Conservation (phyloP, 257 asterid genomes). For the Solanum sitiens region DNA sequence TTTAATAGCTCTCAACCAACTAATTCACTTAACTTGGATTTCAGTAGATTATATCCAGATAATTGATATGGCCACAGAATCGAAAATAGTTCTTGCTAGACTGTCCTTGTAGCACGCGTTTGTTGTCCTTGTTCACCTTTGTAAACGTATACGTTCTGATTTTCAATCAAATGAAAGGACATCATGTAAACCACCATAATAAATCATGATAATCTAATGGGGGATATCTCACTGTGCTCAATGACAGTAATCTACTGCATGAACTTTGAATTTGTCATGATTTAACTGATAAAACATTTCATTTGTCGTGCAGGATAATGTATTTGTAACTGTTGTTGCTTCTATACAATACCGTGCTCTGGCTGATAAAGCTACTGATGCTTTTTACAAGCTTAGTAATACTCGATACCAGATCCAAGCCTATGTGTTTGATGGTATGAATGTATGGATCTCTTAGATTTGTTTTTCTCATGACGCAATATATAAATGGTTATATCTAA, state of each 20-base stretch:
- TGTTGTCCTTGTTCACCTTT: neutral
- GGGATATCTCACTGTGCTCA: neutral
- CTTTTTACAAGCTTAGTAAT: conserved; percentile 74
- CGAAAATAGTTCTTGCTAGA: neutral
- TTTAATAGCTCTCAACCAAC: neutral
- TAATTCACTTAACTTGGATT: neutral
- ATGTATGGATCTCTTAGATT: neutral
- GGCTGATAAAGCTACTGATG: conserved; percentile 64
- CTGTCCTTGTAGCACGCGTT: neutral
- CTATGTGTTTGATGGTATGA: conserved; percentile 74
- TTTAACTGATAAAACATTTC: neutral
- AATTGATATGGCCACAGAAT: neutral
- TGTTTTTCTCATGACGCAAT: neutral
- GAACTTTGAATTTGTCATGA: neutral
- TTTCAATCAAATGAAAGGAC: neutral
- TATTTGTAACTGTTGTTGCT: conserved; percentile 78
- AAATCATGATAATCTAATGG: neutral
- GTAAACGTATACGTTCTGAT: neutral
- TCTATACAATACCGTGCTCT: conserved; percentile 74
- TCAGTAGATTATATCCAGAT: neutral
- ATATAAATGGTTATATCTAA: neutral
- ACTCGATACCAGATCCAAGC: conserved; percentile 77
- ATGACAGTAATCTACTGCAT: neutral
- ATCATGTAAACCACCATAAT: neutral
- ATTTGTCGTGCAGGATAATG: conserved; percentile 50